A percentile compares a stretch with the other conserved stretches of the same genome.
Evolutionary conservation across 1,284 basidiomycete genomes (phyloP).

Genomic region (Apiotrichum siamense): DNA sequence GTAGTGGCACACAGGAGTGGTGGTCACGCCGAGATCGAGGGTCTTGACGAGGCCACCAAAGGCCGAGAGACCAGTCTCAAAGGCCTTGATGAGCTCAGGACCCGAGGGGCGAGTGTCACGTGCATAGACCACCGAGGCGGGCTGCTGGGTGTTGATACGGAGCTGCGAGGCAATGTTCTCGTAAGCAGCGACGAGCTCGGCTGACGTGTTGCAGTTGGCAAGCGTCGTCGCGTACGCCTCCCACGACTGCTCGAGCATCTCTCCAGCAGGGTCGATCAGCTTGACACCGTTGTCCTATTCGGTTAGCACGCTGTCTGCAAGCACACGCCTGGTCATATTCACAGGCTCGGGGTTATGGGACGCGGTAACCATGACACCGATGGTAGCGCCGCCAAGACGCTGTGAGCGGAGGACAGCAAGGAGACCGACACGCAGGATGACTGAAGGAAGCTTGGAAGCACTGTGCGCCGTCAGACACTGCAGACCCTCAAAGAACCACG

Average conservation of each 20-base stretch:
- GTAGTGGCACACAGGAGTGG: slow-evolving; percentile 95
- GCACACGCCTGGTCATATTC: slow-evolving; percentile 23
- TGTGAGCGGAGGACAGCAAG: slow-evolving; percentile 87
- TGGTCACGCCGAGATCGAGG: slow-evolving; percentile 64
- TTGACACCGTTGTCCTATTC: slow-evolving; percentile 95
- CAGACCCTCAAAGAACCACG: no score
- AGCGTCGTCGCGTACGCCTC: slow-evolving; percentile 79
- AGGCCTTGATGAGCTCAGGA: slow-evolving; percentile 67
- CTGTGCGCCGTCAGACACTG: no score
- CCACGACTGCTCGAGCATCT: slow-evolving; percentile 98
- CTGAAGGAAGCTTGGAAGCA: slow-evolving; percentile 76
- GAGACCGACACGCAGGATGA: slow-evolving; percentile 86
- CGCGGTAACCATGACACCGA: slow-evolving; percentile 98
- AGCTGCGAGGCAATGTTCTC: slow-evolving; percentile 59
- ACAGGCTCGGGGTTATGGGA: slow-evolving; percentile 96
- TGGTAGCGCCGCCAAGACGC: slow-evolving; percentile 77
- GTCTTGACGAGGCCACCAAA: slow-evolving; percentile 48
- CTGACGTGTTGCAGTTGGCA: slow-evolving; percentile 75
- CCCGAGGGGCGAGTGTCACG: slow-evolving; percentile 91
- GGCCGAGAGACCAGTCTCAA: slow-evolving; percentile 75
- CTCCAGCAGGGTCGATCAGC: slow-evolving; percentile 93
- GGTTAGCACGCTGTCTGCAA: background rate
- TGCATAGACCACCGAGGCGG: slow-evolving; percentile 80
- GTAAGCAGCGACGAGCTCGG: slow-evolving; percentile 65
- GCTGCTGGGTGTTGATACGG: slow-evolving; percentile 72